Percentiles rank a stretch among this genome's conserved stretches.
Conservation (phyloP, 345 rosid genomes). For the Pseudoturritis turrita region DNA sequence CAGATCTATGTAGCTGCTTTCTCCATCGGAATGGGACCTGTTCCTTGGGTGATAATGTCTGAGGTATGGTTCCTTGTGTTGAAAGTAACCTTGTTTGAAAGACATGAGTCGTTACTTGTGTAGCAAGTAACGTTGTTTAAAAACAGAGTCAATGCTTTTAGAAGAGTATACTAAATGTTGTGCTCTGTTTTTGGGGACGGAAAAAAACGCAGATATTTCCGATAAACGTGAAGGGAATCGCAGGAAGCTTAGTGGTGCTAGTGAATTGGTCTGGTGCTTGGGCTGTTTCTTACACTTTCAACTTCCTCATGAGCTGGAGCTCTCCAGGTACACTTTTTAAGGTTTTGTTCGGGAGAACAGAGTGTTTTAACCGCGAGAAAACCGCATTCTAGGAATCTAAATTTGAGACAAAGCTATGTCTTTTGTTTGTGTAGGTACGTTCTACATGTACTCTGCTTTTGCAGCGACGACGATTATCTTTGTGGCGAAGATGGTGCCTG, state of each 20-base stretch:
- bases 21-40: conserved; percentile 91
- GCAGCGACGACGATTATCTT: conserved; percentile 55
- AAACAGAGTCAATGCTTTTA: neutral
- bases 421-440: conserved; percentile 60
- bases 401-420: neutral
- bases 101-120: neutral
- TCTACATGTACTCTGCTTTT: conserved; percentile 61
- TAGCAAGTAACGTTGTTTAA: neutral
- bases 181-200: neutral
- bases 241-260: conserved; percentile 85
- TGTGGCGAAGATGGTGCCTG: conserved; percentile 78
- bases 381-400: neutral
- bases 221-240: conserved; percentile 75
- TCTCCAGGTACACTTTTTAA: conserved; percentile 46
- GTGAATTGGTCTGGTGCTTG: conserved; percentile 96
- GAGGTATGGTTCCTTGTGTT: conserved; percentile 49
- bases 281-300: conserved; percentile 84
- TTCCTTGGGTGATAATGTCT: conserved; percentile 96
- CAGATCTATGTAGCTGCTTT: conserved; percentile 65
- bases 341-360: neutral
- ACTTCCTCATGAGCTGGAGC: conserved; percentile 82
- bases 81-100: neutral
- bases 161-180: neutral
- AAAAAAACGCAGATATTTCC: conserved; percentile 71
- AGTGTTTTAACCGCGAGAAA: neutral